These are phyloP conservation scores for Amylocarpus encephaloides DNA, from an alignment of 2,329 filamentous ascomycete species.

Conservation along the genomic window DNA sequence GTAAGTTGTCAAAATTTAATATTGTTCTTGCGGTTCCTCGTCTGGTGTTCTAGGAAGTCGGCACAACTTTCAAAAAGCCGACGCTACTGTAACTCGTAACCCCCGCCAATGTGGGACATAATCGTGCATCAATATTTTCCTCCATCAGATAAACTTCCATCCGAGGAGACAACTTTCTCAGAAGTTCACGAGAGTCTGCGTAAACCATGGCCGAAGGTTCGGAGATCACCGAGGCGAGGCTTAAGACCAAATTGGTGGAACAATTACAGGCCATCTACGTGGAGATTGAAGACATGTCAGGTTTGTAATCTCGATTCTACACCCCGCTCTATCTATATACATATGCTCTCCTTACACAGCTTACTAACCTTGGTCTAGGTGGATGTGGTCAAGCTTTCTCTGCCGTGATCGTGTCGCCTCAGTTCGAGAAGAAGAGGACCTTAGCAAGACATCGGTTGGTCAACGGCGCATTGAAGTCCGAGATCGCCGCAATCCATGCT, in stretches of 20 bases:
- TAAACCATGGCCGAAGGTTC: slow-evolving; percentile 46
- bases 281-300: slow-evolving; percentile 86
- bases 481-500: slow-evolving; percentile 69
- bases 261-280: slow-evolving; percentile 72
- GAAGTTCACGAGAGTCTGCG: neutral
- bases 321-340: slow-evolving; percentile 1
- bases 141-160: slow-evolving; percentile 5
- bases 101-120: slow-evolving; percentile 3
- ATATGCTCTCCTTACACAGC: neutral
- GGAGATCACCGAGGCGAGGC: slow-evolving; percentile 64
- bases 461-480: slow-evolving; percentile 59
- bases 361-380: slow-evolving; percentile 38
- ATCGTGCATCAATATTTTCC: slow-evolving; percentile 17
- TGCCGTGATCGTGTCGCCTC: slow-evolving; percentile 58
- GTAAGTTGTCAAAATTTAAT: no score
- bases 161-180: neutral
- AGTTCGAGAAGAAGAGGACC: slow-evolving; percentile 54
- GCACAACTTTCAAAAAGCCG: no score
- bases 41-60: no score
- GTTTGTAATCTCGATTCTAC: slow-evolving; percentile 43
- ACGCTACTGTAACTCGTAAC: no score
- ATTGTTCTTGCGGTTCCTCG: no score
- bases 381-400: slow-evolving; percentile 67
- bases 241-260: slow-evolving; percentile 62
- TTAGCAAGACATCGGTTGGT: slow-evolving; percentile 64